These are phyloP conservation scores for Hibiscus mutabilis DNA, from an alignment of 345 rosid species.

Conservation along the genomic window DNA sequence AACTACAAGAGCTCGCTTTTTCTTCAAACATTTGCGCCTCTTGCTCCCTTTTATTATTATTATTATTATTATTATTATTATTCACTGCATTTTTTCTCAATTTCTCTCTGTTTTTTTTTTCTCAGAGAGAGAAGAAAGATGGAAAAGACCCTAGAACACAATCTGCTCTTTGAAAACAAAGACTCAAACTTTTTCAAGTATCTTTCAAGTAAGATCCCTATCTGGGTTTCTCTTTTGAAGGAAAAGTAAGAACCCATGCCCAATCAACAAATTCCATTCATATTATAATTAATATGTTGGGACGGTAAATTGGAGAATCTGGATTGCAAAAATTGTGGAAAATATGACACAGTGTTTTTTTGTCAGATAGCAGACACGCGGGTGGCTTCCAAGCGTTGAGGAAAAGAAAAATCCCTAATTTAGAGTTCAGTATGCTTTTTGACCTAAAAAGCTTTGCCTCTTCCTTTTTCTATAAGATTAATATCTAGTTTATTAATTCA, in stretches of 20 bases:
- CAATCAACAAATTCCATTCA: background rate
- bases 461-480: no score
- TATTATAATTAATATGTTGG: background rate
- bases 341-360: background rate
- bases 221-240: background rate
- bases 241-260: background rate
- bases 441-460: constrained; percentile 15
- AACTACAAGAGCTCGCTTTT: constrained; percentile 27
- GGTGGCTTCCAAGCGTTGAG: background rate
- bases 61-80: no score
- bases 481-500: no score
- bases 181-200: constrained; percentile 14
- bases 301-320: background rate
- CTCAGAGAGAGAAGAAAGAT: constrained; percentile 1
- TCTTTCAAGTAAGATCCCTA: constrained; percentile 31
- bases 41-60: background rate
- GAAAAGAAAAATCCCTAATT: no score
- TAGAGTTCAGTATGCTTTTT: background rate
- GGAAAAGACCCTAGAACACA: constrained; percentile 5
- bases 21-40: constrained; percentile 18
- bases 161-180: constrained; percentile 12
- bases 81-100: background rate
- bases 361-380: background rate
- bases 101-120: background rate
- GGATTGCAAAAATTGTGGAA: background rate